Conservation (phyloP, 2,329 filamentous ascomycete species). For the Dactylonectria macrodidyma region DNA sequence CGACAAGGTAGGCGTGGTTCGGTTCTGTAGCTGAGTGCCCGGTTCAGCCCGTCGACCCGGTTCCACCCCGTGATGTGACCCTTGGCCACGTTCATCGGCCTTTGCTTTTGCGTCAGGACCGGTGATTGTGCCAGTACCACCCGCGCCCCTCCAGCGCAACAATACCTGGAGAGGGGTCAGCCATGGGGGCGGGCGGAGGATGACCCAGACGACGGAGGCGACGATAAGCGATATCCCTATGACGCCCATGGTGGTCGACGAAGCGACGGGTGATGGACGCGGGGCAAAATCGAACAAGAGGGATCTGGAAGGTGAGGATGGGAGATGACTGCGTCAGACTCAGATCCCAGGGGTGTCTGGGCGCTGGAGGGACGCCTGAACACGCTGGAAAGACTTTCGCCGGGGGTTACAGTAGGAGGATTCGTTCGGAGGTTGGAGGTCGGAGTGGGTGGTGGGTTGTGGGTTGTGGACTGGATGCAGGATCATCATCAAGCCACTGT, state of each 20-base stretch:
- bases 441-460: slow-evolving; percentile 43
- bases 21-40: slow-evolving; percentile 34
- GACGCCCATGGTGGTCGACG: slow-evolving; percentile 63
- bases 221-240: slow-evolving; percentile 74
- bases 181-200: slow-evolving; percentile 68
- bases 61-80: slow-evolving; percentile 45
- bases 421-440: slow-evolving; percentile 2
- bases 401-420: background rate
- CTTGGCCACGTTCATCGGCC: slow-evolving; percentile 13
- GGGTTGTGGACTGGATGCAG: slow-evolving; percentile 50
- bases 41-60: slow-evolving; percentile 44
- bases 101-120: slow-evolving; percentile 29
- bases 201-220: slow-evolving; percentile 71
- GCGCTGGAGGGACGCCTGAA: slow-evolving; percentile 8
- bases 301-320: slow-evolving; percentile 5
- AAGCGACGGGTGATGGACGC: slow-evolving; percentile 12
- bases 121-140: slow-evolving; percentile 23
- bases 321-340: slow-evolving; percentile 32
- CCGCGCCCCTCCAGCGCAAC: slow-evolving; percentile 42
- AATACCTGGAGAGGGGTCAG: slow-evolving; percentile 52
- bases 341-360: slow-evolving; percentile 5
- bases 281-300: slow-evolving; percentile 24
- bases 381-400: slow-evolving; percentile 7
- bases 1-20: slow-evolving; percentile 38
- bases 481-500: slow-evolving; percentile 49